Base-by-base conservation (phyloP, 2,329 filamentous ascomycete species). In the Rhexocercosporidium sp. region DNA sequence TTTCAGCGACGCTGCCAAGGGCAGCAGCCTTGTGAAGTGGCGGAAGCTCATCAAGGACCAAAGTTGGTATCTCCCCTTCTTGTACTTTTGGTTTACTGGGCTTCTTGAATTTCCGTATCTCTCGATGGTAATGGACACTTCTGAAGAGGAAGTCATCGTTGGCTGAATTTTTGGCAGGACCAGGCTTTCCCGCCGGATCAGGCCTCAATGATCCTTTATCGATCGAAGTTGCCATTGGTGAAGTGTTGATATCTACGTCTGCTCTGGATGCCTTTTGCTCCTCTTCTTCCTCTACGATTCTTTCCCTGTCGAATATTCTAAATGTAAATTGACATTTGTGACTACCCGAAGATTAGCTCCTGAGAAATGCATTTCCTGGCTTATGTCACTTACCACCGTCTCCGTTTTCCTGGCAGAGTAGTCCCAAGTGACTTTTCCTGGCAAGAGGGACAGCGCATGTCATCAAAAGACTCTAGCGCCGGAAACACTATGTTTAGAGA, bases 401-500 rank as follows among this genome's bases (percentile, higher is more conserved):
- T 18, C 11, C 39, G 31, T 49, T 22, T 25, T 14, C 20, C 7
- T 14, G 27, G 44, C 3, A 37, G 9, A 9, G n/a, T 39, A 18
- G 22, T n/a, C 4, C 53, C 31, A 11, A 20, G 31, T 25, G 12
- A 56, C 18, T 22, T 16, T 8, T 27, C 22, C 5, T 62, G n/a
- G 44, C 44, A 49, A n/a, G n/a, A 4, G 1, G 59, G 59, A 8
- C 59, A 62, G 8, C 16, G 20, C 18, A 18, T 7, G 31, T 51
- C 5, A 34, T 49, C 47, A 16, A 34, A 49, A 7, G n/a, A 62
- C 16, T 47, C n/a, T 4, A 41, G 1, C 1, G 29, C 44, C 14
- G 29, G 44, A 16, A 62, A 14, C 7, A 49, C 20, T 1, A 62
- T 34, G n/a, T 62, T 62, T 18, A 62, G 18, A 37, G 59, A 62